Evolutionary conservation across 495 filamentous ascomycete species (phyloP), one percentile per base, ranked within the genome.

Genomic region (Penicillium diatomitis): DNA sequence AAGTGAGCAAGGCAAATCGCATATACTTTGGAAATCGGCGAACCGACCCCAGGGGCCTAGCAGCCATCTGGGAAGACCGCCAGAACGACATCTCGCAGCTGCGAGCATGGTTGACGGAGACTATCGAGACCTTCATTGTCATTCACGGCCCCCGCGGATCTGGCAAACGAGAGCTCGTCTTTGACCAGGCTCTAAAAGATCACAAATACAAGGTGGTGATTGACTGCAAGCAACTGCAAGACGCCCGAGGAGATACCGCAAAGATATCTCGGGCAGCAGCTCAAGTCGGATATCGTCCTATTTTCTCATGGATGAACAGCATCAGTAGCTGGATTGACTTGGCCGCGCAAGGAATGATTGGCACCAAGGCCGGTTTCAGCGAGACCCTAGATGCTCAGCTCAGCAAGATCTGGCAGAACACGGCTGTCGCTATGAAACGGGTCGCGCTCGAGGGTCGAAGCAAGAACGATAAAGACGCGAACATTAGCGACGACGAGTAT

Each of bases 261-360:
- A 95, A 87, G 5, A 96, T 98, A 46, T 72, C 75, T 47, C 83
- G 85, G 41, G 85, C 89, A 2, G 94, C 94, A 2, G 63, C 69
- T 4, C 79, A 91, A 57, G 92, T 97, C 47, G 92, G 92, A 36
- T 98, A 97, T 56, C 74, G 88, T 2, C 92, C 92, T 0, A 78
- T 98, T 5, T 98, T 98, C 64, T 91, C 87, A 0, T 98, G 89
- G 87, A 83, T 92, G 72, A 98, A 98, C 63, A 95, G 82, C 53
- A 78, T 96, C 48, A 94, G 86, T 64, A 95, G 88, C 62, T 75
- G 95, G 53, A 74, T 95, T 51, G 92, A 98, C 54, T 78, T 98
- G 38, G 92, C 90, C 11, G 85, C 90, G 10, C 90, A 96, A 56
- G 86, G 92, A 50, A 90, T 91, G 34, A 95, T 94, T 35, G 92